Evolutionary conservation across 768 basidiomycete species (phyloP), one percentile per base, ranked within the genome.

Genomic region (Suillus plorans): DNA sequence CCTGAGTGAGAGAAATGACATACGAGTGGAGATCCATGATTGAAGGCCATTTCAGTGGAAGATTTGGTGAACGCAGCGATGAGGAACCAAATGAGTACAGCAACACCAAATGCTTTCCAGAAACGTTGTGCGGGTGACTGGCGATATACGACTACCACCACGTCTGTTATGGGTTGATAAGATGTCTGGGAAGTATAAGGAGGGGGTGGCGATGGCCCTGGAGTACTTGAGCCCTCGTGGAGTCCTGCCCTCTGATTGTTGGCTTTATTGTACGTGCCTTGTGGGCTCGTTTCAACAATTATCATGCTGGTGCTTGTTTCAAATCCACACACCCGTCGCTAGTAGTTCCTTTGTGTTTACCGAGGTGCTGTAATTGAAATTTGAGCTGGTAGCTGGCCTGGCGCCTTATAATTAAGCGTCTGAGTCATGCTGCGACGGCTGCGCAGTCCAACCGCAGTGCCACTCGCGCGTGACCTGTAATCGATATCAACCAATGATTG

Each of bases 21-120:
- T 31, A 59, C 58, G 25, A 5, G 25, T 20, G 12, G 28, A 59
- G 18, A 42, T 55, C 10, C 31, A 59, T 20, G 58, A 39, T 42
- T 42, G 25, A 59, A 50, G 22, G 63, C 57, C 34, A 60, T 44
- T 12, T 52, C 5, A n/a, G 44, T 16, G 28, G 58, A 20, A 25
- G 57, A 50, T 25, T 39, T 20, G 5, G 65, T 60, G 57, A 64
- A 39, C n/a, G 31, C 63, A 37, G 45, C 63, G 18, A 60, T 13
- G 9, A 66, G 28, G 36, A 70, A 25, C 70, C 72, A 77, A 16
- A 76, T 68, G 37, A 69, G 49, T 16, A 69, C 20, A 20, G 74
- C 74, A 28, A 75, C 64, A 7, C 61, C 42, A 28, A 77, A 68
- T 3, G 74, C 75, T 59, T 68, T 71, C 66, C 68, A 60, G 64